Conservation (phyloP, 371 early-diverging fungal species). For the Saksenaea vasiformis region DNA sequence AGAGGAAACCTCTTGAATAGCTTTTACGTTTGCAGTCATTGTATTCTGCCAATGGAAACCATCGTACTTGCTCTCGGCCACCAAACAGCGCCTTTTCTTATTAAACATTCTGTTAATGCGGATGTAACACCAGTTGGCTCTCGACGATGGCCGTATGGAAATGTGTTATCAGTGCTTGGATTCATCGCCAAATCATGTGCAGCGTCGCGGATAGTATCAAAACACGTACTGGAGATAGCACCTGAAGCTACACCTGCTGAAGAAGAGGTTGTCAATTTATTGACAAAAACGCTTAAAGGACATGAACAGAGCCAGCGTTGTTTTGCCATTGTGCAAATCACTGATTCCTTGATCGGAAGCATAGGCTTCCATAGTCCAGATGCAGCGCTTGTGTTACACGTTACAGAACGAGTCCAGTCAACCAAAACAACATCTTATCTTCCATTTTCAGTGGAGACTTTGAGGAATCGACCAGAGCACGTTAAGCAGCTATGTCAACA, state of each 20-base stretch:
- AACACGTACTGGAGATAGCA: constrained; percentile 26
- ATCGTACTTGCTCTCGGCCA: constrained; percentile 29
- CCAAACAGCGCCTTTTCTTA: constrained; percentile 23
- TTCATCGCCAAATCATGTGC: constrained; percentile 48
- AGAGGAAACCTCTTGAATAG: too few relatives aligned
- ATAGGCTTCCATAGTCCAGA: not conserved
- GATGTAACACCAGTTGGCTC: constrained; percentile 5
- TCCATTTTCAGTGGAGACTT: constrained; percentile 3
- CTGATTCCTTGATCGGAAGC: not conserved
- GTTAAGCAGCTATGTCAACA: constrained; percentile 32
- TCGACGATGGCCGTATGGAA: constrained; percentile 16
- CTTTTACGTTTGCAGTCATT: too few relatives aligned
- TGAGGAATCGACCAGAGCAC: constrained; percentile 22
- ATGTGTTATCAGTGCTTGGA: constrained; percentile 24
- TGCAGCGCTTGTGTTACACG: not conserved
- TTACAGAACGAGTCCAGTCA: not conserved
- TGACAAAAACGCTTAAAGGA: constrained; percentile 16
- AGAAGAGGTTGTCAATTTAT: constrained; percentile 15
- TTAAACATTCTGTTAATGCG: constrained; percentile 19
- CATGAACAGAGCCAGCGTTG: not conserved
- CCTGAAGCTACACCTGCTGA: constrained; percentile 19
- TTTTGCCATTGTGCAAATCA: not conserved
- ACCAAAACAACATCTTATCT: not conserved
- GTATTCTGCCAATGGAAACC: not conserved
- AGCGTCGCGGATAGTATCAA: constrained; percentile 49